Evolutionary conservation across 78 protist genomes (phyloP).

Genomic region (Emiliania huxleyi): DNA sequence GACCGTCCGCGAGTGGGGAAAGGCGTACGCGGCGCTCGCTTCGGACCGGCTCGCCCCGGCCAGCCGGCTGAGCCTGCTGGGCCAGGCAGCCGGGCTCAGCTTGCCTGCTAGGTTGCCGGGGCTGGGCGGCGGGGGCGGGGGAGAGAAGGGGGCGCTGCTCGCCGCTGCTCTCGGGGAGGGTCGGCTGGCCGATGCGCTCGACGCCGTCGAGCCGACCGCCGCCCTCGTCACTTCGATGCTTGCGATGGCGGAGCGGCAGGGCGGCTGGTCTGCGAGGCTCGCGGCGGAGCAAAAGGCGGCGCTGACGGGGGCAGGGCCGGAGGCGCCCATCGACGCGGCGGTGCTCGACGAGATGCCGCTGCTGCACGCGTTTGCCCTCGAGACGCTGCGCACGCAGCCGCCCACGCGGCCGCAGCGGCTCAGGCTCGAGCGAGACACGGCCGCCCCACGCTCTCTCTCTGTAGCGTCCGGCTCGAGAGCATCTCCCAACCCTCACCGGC

Average conservation of each 20-base stretch:
- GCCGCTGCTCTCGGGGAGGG: neutral
- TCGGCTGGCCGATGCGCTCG: neutral
- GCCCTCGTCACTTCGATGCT: neutral
- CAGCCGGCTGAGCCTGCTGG: too few species aligned
- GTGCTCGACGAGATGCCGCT: neutral
- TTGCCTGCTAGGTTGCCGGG: neutral
- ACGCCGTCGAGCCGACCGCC: neutral
- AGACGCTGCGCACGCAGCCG: neutral
- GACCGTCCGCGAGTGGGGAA: neutral
- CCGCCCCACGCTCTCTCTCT: too few species aligned
- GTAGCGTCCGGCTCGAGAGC: too few species aligned
- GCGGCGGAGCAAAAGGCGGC: neutral
- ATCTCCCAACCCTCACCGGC: too few species aligned
- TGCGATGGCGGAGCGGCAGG: neutral
- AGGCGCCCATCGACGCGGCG: neutral
- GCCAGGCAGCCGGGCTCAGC: too few species aligned
- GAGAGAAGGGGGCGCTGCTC: too few species aligned
- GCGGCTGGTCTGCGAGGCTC: neutral
- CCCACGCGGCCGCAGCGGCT: neutral
- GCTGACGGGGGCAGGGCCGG: neutral
- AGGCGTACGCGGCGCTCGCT: neutral
- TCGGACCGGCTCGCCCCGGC: neutral
- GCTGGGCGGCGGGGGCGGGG: neutral
- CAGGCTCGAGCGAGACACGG: neutral
- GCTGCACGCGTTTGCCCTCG: neutral